Conservation (phyloP, 2,329 filamentous ascomycete genomes). For the Biscogniauxia sp. region DNA sequence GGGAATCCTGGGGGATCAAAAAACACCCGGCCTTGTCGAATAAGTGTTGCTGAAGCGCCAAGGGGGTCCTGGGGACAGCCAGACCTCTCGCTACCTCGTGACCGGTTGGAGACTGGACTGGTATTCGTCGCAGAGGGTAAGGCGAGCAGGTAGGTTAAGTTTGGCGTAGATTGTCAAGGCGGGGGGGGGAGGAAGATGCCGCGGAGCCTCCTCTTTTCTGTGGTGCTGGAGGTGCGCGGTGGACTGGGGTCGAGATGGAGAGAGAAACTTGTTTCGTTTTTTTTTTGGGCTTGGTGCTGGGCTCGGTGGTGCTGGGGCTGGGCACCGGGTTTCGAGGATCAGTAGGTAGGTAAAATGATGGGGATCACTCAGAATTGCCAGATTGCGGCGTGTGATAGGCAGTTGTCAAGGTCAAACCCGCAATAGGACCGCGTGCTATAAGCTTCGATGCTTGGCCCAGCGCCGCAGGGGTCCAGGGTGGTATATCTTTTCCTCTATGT, state of each 20-base stretch:
- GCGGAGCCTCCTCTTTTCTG: constrained; percentile 24
- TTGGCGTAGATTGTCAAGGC: constrained; percentile 24
- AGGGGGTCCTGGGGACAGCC: background rate
- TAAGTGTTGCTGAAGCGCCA: background rate
- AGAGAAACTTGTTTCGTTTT: constrained; percentile 3
- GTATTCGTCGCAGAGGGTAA: constrained; percentile 11
- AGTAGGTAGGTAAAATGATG: constrained; percentile 5
- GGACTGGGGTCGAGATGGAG: constrained; percentile 11
- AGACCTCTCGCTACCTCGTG: constrained; percentile 15
- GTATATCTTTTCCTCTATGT: background rate
- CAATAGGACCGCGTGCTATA: constrained; percentile 21
- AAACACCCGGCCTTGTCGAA: background rate
- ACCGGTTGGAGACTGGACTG: background rate
- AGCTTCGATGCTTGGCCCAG: constrained; percentile 22
- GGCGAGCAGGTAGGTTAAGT: constrained; percentile 13
- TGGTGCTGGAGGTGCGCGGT: constrained; percentile 2
- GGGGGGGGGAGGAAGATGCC: constrained; percentile 17
- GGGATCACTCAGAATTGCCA: constrained; percentile 23
- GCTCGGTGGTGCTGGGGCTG: constrained; percentile 15
- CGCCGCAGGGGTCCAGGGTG: background rate
- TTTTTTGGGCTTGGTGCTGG: too few species aligned
- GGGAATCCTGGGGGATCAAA: background rate
- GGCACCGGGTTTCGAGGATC: constrained; percentile 12
- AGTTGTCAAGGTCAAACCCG: constrained; percentile 21
- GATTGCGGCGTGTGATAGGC: constrained; percentile 26